Conservation (phyloP, 495 filamentous ascomycete species). For the Hypoxylon lienhwacheense region DNA sequence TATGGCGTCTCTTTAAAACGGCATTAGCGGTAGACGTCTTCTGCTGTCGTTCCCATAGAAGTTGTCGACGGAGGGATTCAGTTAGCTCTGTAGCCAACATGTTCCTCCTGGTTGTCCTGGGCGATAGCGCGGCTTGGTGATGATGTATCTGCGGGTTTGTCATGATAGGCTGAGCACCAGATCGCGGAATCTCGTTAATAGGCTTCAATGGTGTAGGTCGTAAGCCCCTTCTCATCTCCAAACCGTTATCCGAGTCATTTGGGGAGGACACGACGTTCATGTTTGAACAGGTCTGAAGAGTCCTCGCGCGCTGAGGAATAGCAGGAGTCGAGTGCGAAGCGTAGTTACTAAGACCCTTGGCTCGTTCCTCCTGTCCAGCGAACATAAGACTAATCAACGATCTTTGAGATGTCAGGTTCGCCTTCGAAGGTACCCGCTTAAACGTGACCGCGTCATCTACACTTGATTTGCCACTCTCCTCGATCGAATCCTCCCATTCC, state of each 20-base stretch:
- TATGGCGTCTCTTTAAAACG: conserved; percentile 88
- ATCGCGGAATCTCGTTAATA: conserved; percentile 69
- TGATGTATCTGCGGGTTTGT: conserved; percentile 67
- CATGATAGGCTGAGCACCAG: conserved; percentile 77
- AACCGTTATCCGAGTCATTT: conserved; percentile 61
- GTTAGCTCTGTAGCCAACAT: conserved; percentile 93
- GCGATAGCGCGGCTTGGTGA: conserved; percentile 72
- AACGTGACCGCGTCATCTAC: conserved; percentile 79
- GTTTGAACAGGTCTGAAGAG: conserved; percentile 72
- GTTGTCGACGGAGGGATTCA: conserved; percentile 52
- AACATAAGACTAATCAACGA: conserved; percentile 91
- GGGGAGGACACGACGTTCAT: conserved; percentile 73
- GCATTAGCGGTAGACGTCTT: conserved; percentile 87
- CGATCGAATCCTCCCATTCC: conserved; percentile 92
- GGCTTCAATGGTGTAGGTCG: conserved; percentile 52
- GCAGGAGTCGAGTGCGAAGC: conserved; percentile 81
- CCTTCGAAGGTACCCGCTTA: conserved; percentile 84
- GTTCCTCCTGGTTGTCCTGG: conserved; percentile 89
- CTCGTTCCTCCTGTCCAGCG: conserved; percentile 70
- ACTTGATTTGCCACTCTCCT: conserved; percentile 79
- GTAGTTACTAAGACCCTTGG: conserved; percentile 62
- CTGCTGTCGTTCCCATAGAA: conserved; percentile 53
- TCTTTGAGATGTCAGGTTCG: conserved; percentile 79
- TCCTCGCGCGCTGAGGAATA: conserved; percentile 71
- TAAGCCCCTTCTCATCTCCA: conserved; percentile 64